Conservation (phyloP, 1,284 basidiomycete genomes). For the Mycosarcoma maydis region DNA sequence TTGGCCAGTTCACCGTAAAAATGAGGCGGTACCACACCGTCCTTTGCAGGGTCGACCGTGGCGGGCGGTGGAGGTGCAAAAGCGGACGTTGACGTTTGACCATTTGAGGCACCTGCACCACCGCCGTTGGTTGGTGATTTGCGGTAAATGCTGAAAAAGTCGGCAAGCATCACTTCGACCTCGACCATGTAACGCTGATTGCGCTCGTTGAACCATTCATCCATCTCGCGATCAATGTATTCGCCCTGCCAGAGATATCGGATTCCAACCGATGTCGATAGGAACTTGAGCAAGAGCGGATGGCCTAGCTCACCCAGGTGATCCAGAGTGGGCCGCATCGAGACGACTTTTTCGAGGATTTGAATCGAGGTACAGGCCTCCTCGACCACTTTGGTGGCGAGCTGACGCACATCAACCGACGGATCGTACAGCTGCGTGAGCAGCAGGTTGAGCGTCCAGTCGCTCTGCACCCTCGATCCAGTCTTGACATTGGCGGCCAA, state of each 20-base stretch:
- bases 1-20: slow-evolving; percentile 98
- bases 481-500: slow-evolving; percentile 23
- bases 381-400: slow-evolving; percentile 87
- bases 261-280: slow-evolving; percentile 93
- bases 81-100: slow-evolving; percentile 1
- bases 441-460: slow-evolving; percentile 72
- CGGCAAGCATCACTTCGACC: slow-evolving; percentile 84
- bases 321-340: slow-evolving; percentile 92
- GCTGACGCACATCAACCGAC: slow-evolving; percentile 84
- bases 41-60: slow-evolving; percentile 62
- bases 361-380: slow-evolving; percentile 86
- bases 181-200: slow-evolving; percentile 87
- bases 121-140: slow-evolving; percentile 6
- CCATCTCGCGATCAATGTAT: slow-evolving; percentile 93
- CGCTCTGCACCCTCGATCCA: slow-evolving; percentile 28
- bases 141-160: slow-evolving; percentile 74
- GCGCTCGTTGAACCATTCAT: slow-evolving; percentile 86
- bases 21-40: slow-evolving; percentile 88
- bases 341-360: slow-evolving; percentile 87
- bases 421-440: slow-evolving; percentile 96
- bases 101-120: slow-evolving; percentile 1
- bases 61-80: background rate
- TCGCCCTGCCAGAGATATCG: slow-evolving; percentile 87
- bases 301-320: slow-evolving; percentile 93
- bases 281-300: slow-evolving; percentile 83